Evolutionary conservation across 208 protist genomes (phyloP), one percentile per base, ranked within the genome.

Genomic region (Pavlovales sp.): DNA sequence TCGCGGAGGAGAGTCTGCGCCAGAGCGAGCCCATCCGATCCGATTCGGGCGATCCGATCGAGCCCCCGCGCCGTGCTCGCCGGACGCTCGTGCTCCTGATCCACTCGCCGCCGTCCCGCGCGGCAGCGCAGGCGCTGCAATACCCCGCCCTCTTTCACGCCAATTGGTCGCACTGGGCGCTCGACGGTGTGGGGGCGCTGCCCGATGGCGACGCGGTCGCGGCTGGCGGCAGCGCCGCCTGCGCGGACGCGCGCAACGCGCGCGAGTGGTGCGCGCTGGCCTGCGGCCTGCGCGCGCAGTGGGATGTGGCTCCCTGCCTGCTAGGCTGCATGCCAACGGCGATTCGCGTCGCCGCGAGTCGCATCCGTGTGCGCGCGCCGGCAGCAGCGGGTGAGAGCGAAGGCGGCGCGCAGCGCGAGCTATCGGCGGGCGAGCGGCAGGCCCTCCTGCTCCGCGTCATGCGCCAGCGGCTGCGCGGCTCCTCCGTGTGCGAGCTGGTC

Each of bases 81-180:
- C n/a, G n/a, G n/a, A n/a, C n/a, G n/a, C 22, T 86, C 34, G 57
- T 86, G 82, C 20, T 86, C 5, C 5, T 86, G 57, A 18, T 86
- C 32, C 82, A 86, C 0, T 4, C 30, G 20, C 82, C 82, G 1
- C 57, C 82, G 14, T 77, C 57, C 30, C 10, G 36, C 41, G 22
- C 77, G 8, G 0, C 1, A 0, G 39, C 38, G 57, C 82, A 22
- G 38, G 32, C 79, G 7, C 36, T 14, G 32, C 67, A 66, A 36
- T 20, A 86, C 57, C 67, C 82, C 0, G 67, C 82, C 28, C 67
- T 75, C 39, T 75, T 44, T 36, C 41, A 75, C 36, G 38, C 1
- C 57, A 28, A 28, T 4, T 86, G 82, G 82, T 10, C 1, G 28
- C 26, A 28, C 36, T 28, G 0, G 0, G 67, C 44, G 30, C 57